A percentile compares a stretch with the other conserved stretches of the same genome.
Evolutionary conservation across 192 early-diverging fungal species (phyloP).

Genomic region (Rhizophagus clarus): DNA sequence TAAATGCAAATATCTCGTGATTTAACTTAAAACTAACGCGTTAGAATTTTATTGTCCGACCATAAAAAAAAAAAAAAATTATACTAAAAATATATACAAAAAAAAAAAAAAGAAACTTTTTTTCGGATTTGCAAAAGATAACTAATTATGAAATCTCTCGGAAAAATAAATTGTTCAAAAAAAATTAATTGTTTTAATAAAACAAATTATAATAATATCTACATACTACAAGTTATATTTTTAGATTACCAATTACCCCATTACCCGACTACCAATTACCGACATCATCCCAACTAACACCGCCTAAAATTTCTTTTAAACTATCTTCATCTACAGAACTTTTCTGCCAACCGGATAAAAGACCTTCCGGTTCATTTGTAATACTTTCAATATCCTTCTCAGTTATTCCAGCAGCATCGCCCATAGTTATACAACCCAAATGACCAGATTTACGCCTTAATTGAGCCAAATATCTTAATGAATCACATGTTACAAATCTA

Average conservation of each 20-base stretch:
- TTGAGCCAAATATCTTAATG: slow-evolving; percentile 35
- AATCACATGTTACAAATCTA: slow-evolving; percentile 40
- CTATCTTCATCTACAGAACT: slow-evolving; percentile 39
- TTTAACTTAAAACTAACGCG: too few relatives aligned
- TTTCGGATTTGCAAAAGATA: too few relatives aligned
- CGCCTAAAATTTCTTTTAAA: slow-evolving; percentile 40
- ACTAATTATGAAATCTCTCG: too few relatives aligned
- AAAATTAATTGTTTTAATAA: background rate
- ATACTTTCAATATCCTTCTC: slow-evolving; percentile 47
- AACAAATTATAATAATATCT: background rate
- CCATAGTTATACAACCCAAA: slow-evolving; percentile 49
- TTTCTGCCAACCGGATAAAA: slow-evolving; percentile 46
- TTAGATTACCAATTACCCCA: too few relatives aligned
- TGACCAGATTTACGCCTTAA: slow-evolving; percentile 38
- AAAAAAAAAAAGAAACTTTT: too few relatives aligned
- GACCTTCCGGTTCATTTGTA: slow-evolving; percentile 38
- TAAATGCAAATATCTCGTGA: too few relatives aligned
- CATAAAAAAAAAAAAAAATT: too few relatives aligned
- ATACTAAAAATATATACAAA: too few relatives aligned
- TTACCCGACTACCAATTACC: background rate
- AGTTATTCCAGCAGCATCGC: slow-evolving; percentile 44
- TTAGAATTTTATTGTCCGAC: too few relatives aligned
- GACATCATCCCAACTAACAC: slow-evolving; percentile 38
- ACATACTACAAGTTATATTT: too few relatives aligned
- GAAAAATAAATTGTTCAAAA: background rate